A percentile compares a stretch with the other conserved stretches of the same genome.
These are phyloP conservation scores for Chaetomiaceae sp. DNA, from an alignment of 2,329 filamentous ascomycete genomes.

Conservation along the genomic window DNA sequence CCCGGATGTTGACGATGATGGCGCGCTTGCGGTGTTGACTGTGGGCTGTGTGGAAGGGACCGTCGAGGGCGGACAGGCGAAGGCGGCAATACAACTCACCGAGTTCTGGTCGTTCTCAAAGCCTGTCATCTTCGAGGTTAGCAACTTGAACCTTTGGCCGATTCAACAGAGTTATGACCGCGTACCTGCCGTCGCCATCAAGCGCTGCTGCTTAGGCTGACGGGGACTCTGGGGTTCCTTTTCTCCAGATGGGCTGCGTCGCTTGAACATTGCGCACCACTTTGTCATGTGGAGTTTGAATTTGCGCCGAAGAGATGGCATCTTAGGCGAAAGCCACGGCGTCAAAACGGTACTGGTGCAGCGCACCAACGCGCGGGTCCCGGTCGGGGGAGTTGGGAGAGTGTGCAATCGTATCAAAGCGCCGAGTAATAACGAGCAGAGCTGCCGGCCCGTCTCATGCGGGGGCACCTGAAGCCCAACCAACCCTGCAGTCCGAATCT, in stretches of 20 bases:
- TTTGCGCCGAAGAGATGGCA: conserved; percentile 16
- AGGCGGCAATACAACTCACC: not conserved
- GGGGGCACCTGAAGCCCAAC: too few species aligned
- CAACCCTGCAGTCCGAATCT: too few species aligned
- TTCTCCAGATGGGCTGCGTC: conserved; percentile 8
- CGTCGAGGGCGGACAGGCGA: not conserved
- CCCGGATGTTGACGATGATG: not conserved
- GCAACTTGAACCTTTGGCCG: too few species aligned
- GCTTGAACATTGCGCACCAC: conserved; percentile 14
- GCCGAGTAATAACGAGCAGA: too few species aligned
- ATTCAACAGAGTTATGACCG: too few species aligned
- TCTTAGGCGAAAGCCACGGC: not conserved
- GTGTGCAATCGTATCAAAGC: too few species aligned
- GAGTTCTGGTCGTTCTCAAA: too few species aligned
- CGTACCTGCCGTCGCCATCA: conserved; percentile 5
- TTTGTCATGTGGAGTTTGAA: conserved; percentile 13
- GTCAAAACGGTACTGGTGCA: not conserved
- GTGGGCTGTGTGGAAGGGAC: not conserved
- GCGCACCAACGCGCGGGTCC: not conserved
- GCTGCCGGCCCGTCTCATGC: too few species aligned
- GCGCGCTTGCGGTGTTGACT: not conserved
- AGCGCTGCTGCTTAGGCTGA: conserved; percentile 16
- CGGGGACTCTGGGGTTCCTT: not conserved
- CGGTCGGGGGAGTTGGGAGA: too few species aligned
- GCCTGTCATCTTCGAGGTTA: too few species aligned